Evolutionary conservation across 768 basidiomycete genomes (phyloP).

Genomic region (Russula emetica): DNA sequence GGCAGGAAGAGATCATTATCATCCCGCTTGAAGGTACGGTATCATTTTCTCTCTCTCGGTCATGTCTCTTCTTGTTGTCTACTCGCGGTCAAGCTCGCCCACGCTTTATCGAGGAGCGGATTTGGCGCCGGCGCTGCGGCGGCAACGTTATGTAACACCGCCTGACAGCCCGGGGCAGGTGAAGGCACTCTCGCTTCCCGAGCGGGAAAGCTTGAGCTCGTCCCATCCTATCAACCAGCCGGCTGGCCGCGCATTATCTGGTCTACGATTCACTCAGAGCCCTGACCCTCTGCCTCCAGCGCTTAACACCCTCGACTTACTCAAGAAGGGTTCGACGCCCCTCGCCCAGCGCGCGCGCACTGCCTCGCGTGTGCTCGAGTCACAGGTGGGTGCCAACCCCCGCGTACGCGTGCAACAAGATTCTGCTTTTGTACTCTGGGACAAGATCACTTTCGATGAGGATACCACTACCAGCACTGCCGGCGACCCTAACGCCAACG

Average conservation of each 20-base stretch:
- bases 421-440: slow-evolving; percentile 80
- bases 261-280: slow-evolving; percentile 1
- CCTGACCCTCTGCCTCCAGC: slow-evolving; percentile 43
- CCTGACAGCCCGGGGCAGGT: background rate
- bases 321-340: slow-evolving; percentile 83
- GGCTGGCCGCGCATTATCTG: background rate
- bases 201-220: background rate
- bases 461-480: slow-evolving; percentile 28
- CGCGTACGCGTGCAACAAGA: slow-evolving; percentile 80
- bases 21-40: slow-evolving; percentile 82
- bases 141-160: background rate
- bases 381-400: slow-evolving; percentile 76
- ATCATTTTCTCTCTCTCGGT: background rate
- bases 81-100: background rate
- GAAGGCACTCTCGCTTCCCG: background rate
- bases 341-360: slow-evolving; percentile 80
- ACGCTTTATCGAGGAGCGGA: background rate
- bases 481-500: slow-evolving; percentile 29
- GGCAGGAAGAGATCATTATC: slow-evolving; percentile 72
- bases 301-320: slow-evolving; percentile 83
- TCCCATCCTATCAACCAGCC: background rate
- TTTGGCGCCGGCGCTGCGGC: slow-evolving; percentile 8
- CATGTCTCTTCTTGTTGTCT: background rate
- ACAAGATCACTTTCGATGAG: slow-evolving; percentile 55
- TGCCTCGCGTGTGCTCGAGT: slow-evolving; percentile 85